Evolutionary conservation across 2,329 filamentous ascomycete genomes (phyloP), one percentile per base, ranked within the genome.

Genomic region (Talaromyces rugulosus): DNA sequence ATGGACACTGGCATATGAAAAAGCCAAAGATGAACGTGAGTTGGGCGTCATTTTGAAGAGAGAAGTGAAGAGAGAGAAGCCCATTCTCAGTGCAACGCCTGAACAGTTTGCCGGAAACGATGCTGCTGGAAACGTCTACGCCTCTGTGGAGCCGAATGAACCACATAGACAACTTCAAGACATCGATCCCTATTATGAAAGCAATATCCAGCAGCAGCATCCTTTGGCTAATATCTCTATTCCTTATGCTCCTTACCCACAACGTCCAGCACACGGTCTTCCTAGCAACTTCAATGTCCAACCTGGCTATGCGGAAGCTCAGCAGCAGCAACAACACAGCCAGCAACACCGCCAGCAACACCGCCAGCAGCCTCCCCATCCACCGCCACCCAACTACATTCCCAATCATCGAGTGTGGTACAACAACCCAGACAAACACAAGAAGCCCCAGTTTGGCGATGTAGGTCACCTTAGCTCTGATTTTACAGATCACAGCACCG

Each of bases 1-100:
- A 62, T 78, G 75, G 74, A 71, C 65, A n/a, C 75, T 69, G 55
- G 74, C 71, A n/a, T 77, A 76, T 63, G 68, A 74, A 28, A 71
- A 74, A 54, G 71, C 71, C 57, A 67, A 71, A 6, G 18, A 8
- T 12, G 4, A 4, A 3, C 6, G 8, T 2, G 23, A 23, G 23
- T 5, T 12, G 18, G 9, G 5, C n/a, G 18, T 47, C n/a, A 47
- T 47, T 47, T 27, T 47, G 0, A 47, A 27, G 11, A 2, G 44
- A 14, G 4, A 47, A 11, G 8, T 2, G 44, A 27, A 4, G 16
- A 11, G 18, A 11, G 5, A 27, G n/a, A 23, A 14, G 9, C 33
- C 33, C 14, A 9, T 14, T 16, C n/a, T 16, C 36, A 40, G 16
- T 5, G 34, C 34, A 36, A 14, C 12, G 5, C 36, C 36, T 40